Percentiles rank a stretch among this genome's conserved stretches.
Evolutionary conservation across 2,329 filamentous ascomycete genomes (phyloP).

Genomic region (Curvularia spicifera): DNA sequence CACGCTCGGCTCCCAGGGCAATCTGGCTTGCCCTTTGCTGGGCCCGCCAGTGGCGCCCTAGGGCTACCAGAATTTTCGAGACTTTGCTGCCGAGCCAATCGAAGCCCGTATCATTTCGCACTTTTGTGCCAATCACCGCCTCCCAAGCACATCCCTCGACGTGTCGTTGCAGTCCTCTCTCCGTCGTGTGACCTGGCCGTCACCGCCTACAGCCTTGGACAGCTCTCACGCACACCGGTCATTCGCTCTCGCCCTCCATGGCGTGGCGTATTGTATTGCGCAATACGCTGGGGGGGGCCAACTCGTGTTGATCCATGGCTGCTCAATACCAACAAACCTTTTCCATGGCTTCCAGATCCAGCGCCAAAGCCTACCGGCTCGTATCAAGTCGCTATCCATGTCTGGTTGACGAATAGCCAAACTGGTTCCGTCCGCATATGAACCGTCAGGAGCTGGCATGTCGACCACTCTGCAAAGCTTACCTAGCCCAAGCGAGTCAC

Average conservation of each 20-base stretch:
- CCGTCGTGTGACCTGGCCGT: slow-evolving; percentile 35
- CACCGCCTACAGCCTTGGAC: slow-evolving; percentile 23
- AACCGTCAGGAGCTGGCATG: slow-evolving; percentile 28
- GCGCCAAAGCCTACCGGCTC: slow-evolving; percentile 35
- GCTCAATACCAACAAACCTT: background rate
- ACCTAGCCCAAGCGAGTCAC: slow-evolving; percentile 33
- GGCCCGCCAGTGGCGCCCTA: slow-evolving; percentile 38
- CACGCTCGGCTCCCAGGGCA: background rate
- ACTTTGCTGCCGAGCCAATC: slow-evolving; percentile 41
- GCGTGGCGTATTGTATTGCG: slow-evolving; percentile 39
- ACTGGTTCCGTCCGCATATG: slow-evolving; percentile 19
- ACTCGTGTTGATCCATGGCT: slow-evolving; percentile 10
- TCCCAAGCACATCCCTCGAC: slow-evolving; percentile 21
- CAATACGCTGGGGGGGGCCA: slow-evolving; percentile 21
- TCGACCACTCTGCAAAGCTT: slow-evolving; percentile 29
- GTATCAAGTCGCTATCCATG: slow-evolving; percentile 17
- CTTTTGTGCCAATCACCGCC: slow-evolving; percentile 39
- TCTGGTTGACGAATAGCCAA: background rate
- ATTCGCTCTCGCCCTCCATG: slow-evolving; percentile 19
- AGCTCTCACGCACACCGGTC: slow-evolving; percentile 21
- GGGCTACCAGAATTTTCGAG: slow-evolving; percentile 40
- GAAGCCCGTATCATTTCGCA: slow-evolving; percentile 39
- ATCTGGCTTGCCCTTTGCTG: slow-evolving; percentile 8
- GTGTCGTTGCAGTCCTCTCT: slow-evolving; percentile 21
- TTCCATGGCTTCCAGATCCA: slow-evolving; percentile 25